phyloP scores from a whole-genome alignment of 768 basidiomycete genomes.

The Polyporus arcularius region DNA sequence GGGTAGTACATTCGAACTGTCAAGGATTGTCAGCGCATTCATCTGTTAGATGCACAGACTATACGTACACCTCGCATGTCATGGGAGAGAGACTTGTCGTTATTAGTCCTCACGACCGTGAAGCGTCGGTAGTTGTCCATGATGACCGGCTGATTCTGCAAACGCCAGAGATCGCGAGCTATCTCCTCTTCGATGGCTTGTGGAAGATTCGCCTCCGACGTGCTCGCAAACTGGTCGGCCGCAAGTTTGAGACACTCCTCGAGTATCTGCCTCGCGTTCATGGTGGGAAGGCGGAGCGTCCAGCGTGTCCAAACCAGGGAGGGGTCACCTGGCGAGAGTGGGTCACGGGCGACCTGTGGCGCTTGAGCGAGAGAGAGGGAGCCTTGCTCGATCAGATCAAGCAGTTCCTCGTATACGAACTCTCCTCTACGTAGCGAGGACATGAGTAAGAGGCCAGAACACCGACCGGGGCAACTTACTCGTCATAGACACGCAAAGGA shows the following conservation, averaged over 20 bases:
- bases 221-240: conserved; percentile 36
- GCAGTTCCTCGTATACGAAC: conserved; percentile 42
- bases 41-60: not conserved
- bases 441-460: not conserved
- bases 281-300: conserved; percentile 29
- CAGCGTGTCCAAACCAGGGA: conserved; percentile 42
- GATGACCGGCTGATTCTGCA: conserved; percentile 65
- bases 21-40: not conserved
- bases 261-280: conserved; percentile 44
- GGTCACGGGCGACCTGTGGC: conserved; percentile 40
- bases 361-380: conserved; percentile 52
- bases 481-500: conserved; percentile 42
- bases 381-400: conserved; percentile 57
- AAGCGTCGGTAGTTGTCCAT: conserved; percentile 67
- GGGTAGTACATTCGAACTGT: conserved; percentile 58
- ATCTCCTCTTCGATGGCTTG: conserved; percentile 48
- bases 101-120: conserved; percentile 51
- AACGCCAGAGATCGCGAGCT: conserved; percentile 45
- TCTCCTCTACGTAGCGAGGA: conserved; percentile 34
- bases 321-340: conserved; percentile 7
- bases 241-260: conserved; percentile 46
- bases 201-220: conserved; percentile 36
- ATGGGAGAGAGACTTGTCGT: conserved; percentile 22
- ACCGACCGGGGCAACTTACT: conserved; percentile 31
- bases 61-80: conserved; percentile 51